A percentile compares a stretch with the other conserved stretches of the same genome.
phyloP scores from a whole-genome alignment of 495 filamentous ascomycete genomes.

The Poronia punctata region DNA sequence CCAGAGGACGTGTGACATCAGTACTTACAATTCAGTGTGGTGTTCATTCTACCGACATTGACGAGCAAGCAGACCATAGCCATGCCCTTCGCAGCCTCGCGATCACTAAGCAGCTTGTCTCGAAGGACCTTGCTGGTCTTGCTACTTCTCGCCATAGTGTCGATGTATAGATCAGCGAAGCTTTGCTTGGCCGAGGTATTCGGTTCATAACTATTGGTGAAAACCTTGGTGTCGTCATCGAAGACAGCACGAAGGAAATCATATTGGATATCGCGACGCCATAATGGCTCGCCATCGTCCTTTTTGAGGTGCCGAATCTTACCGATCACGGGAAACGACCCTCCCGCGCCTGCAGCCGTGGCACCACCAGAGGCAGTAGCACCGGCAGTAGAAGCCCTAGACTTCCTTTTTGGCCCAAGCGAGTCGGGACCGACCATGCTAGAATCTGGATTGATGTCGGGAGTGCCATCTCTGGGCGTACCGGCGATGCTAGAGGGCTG shows the following conservation, averaged over 20 bases:
- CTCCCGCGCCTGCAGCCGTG: conserved; percentile 1
- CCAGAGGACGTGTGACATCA: too few relatives aligned
- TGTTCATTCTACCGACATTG: conserved; percentile 98
- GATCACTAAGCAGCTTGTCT: conserved; percentile 91
- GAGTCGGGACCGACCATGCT: conserved; percentile 21
- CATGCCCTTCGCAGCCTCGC: conserved; percentile 90
- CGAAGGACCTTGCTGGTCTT: conserved; percentile 98
- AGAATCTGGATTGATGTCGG: conserved; percentile 20
- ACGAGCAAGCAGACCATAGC: conserved; percentile 98
- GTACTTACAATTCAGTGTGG: conserved; percentile 90
- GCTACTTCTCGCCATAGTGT: conserved; percentile 96
- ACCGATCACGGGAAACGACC: conserved; percentile 53
- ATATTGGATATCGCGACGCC: conserved; percentile 96
- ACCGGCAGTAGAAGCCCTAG: conserved; percentile 13
- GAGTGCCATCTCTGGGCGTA: conserved; percentile 17
- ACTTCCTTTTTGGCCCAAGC: conserved; percentile 20
- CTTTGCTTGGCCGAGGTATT: conserved; percentile 65
- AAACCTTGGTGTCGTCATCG: conserved; percentile 74
- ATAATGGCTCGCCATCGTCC: conserved; percentile 91
- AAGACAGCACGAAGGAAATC: conserved; percentile 91
- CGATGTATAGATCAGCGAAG: conserved; percentile 95
- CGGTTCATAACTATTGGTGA: conserved; percentile 75
- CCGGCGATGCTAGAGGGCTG: conserved; percentile 15
- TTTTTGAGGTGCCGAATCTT: conserved; percentile 97
- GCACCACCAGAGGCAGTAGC: conserved; percentile 8